Base-by-base conservation (phyloP, 495 filamentous ascomycete genomes). In the Aspergillus bertholletiae region DNA sequence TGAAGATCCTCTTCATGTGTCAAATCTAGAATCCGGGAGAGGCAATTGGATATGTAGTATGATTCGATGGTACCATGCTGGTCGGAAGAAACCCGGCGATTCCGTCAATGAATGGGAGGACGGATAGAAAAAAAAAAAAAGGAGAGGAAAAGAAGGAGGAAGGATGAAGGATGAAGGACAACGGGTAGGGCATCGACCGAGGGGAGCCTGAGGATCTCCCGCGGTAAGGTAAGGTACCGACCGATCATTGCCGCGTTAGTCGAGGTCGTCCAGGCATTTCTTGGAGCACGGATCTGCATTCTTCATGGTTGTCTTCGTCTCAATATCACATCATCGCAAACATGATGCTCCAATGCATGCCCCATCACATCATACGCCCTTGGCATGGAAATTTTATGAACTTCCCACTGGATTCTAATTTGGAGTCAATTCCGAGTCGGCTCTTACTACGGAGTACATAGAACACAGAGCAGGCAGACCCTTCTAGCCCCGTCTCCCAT, bases 161-260 rank as follows among this genome's bases (percentile, higher is more conserved):
- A 27, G 23, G 13, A 26, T 21, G 22, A 23, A 46, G 22, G 22
- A 23, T 13, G 46, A 48, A 32, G 32, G 46, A 34, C 46, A 48
- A 32, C 46, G 26, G 46, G 30, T 48, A 48, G 27, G 27, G 26
- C 46, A 32, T 34, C 27, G 7, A 13, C n/a, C n/a, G n/a, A n/a
- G n/a, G n/a, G 28, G 4, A 22, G 28, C 34, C 7, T n/a, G 34
- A 49, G 46, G 46, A 49, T 49, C 46, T 34, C 46, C 46, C 46
- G 46, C 46, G 34, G 34, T 37, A 28, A 28, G 26, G 26, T 37
- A 47, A n/a, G 20, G 15, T 30, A 17, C 45, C 24, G 20, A 35
- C 46, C 15, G 34, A 49, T 49, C 28, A 23, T 21, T 30, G 23
- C 24, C 45, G 17, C 13, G 17, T 26, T 17, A 24, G 26, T 21